These are phyloP conservation scores for Echites panduratus DNA, from an alignment of 257 asterid genomes.

Conservation along the genomic window DNA sequence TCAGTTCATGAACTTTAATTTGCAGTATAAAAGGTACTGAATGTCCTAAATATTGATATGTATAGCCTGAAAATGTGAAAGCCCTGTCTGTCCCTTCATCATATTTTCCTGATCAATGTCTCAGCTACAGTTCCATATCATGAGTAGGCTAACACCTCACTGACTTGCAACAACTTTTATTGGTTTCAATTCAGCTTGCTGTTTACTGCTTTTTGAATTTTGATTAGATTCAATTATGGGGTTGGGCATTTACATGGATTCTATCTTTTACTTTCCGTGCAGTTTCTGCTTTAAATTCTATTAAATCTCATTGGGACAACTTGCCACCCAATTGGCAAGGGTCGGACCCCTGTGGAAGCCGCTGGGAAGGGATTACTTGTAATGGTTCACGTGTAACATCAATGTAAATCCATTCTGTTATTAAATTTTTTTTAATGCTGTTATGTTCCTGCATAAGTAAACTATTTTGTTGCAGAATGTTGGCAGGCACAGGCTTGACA, in stretches of 20 bases:
- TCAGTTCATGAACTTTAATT: background rate
- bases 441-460: slow-evolving; percentile 11
- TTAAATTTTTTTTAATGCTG: slow-evolving; percentile 4
- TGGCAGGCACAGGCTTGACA: slow-evolving; percentile 54
- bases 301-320: slow-evolving; percentile 66
- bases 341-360: slow-evolving; percentile 68
- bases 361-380: slow-evolving; percentile 77
- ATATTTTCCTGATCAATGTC: background rate
- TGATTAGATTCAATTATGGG: background rate
- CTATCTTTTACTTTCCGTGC: slow-evolving; percentile 18
- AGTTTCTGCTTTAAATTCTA: slow-evolving; percentile 64
- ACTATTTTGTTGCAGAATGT: slow-evolving; percentile 37
- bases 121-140: background rate
- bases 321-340: slow-evolving; percentile 87
- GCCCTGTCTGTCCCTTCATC: background rate
- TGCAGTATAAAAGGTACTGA: background rate
- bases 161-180: background rate
- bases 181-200: background rate
- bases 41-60: background rate
- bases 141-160: background rate
- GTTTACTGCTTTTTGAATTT: background rate
- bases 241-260: background rate
- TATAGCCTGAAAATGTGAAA: background rate
- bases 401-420: slow-evolving; percentile 38
- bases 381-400: slow-evolving; percentile 51